Percentiles rank a stretch among this genome's conserved stretches.
phyloP scores from a whole-genome alignment of 768 basidiomycete species.

The Arthromyces matolae region DNA sequence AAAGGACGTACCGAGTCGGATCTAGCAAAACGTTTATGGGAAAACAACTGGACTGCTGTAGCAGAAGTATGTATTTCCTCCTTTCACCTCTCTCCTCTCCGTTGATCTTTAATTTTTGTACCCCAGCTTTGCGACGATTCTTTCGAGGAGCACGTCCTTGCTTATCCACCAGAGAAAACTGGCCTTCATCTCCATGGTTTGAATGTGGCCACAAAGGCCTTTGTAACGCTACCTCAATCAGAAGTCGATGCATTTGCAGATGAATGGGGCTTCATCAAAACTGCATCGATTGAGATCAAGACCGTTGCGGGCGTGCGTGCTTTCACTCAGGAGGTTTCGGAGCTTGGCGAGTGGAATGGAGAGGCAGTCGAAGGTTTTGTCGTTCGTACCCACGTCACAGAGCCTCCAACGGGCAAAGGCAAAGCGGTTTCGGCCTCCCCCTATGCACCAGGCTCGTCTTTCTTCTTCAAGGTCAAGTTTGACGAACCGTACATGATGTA shows the following conservation, averaged over 20 bases:
- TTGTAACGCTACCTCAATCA: constrained; percentile 66
- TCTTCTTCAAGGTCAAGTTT: constrained; percentile 99
- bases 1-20: constrained; percentile 68
- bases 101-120: background rate
- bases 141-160: constrained; percentile 95
- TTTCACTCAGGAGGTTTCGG: constrained; percentile 68
- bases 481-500: constrained; percentile 99
- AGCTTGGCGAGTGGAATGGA: constrained; percentile 75
- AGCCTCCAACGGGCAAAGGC: constrained; percentile 31
- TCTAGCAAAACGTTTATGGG: constrained; percentile 73
- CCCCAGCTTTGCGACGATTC: constrained; percentile 92
- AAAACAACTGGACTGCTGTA: constrained; percentile 82
- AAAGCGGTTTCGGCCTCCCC: constrained; percentile 43
- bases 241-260: constrained; percentile 76
- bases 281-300: constrained; percentile 53
- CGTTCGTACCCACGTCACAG: constrained; percentile 68
- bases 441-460: constrained; percentile 75
- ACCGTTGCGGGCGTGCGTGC: constrained; percentile 62
- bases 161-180: constrained; percentile 75
- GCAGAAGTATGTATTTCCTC: constrained; percentile 64
- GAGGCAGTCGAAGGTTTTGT: constrained; percentile 93
- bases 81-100: background rate
- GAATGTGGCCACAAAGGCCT: constrained; percentile 63
- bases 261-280: constrained; percentile 90
- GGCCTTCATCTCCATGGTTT: constrained; percentile 94